Percentiles rank a stretch among this genome's conserved stretches.
Conservation (phyloP, 805 yeast species). For the Sungouiozyma intestinalis region DNA sequence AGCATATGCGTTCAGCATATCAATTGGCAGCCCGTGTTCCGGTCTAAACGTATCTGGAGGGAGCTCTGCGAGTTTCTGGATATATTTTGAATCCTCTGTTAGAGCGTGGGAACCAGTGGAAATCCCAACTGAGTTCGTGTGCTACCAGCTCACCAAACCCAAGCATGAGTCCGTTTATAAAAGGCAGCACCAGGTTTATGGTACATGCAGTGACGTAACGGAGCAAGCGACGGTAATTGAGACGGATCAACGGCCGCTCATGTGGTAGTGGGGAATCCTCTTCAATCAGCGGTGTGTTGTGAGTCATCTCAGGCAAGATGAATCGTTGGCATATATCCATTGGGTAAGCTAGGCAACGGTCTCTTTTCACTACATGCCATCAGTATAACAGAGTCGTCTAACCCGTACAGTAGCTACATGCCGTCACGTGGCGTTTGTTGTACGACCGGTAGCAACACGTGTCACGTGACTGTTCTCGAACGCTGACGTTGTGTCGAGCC, state of each 20-base stretch:
- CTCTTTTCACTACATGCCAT: too few species aligned
- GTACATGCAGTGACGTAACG: constrained; percentile 33
- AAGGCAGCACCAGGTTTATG: constrained; percentile 74
- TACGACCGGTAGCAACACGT: too few species aligned
- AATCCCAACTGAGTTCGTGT: constrained; percentile 77
- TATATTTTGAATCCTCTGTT: neutral
- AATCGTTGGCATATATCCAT: too few species aligned
- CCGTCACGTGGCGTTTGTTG: too few species aligned
- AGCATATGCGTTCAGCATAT: neutral
- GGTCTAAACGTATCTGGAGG: neutral
- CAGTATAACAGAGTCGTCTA: too few species aligned
- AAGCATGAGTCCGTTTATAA: constrained; percentile 86
- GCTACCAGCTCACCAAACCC: constrained; percentile 95
- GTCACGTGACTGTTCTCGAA: too few species aligned
- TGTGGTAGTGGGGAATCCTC: neutral
- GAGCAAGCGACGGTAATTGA: neutral
- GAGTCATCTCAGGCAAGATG: too few species aligned
- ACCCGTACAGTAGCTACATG: too few species aligned
- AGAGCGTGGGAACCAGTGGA: constrained; percentile 42
- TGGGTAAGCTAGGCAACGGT: too few species aligned
- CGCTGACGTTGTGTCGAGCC: too few species aligned
- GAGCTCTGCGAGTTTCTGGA: neutral
- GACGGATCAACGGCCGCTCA: neutral
- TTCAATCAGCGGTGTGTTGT: too few species aligned
- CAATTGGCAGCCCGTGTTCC: neutral